Percentiles rank a stretch among this genome's conserved stretches.
Evolutionary conservation across 1,139 yeast genomes (phyloP).

Genomic region (Diutina rugosa): DNA sequence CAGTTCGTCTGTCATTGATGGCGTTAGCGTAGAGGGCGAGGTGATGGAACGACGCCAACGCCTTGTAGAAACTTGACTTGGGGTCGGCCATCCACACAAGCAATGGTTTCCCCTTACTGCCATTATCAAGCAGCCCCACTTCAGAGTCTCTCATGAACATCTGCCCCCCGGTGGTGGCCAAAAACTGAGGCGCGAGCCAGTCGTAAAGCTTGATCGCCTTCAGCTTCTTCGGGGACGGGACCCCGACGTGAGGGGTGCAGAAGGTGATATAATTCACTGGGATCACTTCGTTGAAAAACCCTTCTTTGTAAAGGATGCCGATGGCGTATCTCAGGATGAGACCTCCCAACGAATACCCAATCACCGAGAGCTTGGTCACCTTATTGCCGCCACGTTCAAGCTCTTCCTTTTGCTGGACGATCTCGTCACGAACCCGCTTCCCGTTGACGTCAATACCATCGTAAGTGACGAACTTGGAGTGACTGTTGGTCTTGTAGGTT

Average conservation of each 20-base stretch:
- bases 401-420: constrained; percentile 29
- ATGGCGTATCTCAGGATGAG: constrained; percentile 64
- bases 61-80: constrained; percentile 44
- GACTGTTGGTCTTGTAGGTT: constrained; percentile 48
- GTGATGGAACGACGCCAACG: constrained; percentile 37
- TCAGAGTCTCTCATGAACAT: constrained; percentile 46
- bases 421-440: constrained; percentile 58
- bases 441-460: constrained; percentile 87
- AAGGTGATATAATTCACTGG: constrained; percentile 61
- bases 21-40: constrained; percentile 59
- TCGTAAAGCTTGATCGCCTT: constrained; percentile 38
- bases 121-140: constrained; percentile 1
- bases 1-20: constrained; percentile 65
- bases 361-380: constrained; percentile 48
- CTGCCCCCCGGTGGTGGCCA: constrained; percentile 65
- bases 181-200: constrained; percentile 40
- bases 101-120: constrained; percentile 26
- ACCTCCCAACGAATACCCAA: constrained; percentile 82
- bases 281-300: constrained; percentile 33
- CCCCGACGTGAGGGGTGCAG: constrained; percentile 80
- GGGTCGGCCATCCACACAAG: constrained; percentile 55
- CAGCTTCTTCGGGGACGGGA: constrained; percentile 33
- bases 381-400: constrained; percentile 13
- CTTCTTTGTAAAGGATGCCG: constrained; percentile 48
- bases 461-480: constrained; percentile 58